phyloP scores from a whole-genome alignment of 305 asterid species.

The Fraxinus angustifolia region DNA sequence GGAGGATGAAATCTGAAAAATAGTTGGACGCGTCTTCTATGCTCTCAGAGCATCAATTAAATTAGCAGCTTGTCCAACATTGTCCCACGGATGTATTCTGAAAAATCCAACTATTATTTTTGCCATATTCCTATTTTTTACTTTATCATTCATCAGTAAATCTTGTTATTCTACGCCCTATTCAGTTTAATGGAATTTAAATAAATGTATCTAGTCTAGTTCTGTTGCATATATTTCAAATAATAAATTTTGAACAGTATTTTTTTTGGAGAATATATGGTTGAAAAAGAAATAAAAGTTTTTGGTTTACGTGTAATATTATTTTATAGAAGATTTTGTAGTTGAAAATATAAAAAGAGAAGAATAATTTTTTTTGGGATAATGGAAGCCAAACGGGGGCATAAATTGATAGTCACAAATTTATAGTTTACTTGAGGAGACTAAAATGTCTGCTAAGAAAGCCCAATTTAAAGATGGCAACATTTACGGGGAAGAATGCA shows the following conservation, averaged over 20 bases:
- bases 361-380: too few relatives aligned
- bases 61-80: background rate
- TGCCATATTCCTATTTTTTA: background rate
- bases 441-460: background rate
- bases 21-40: slow-evolving; percentile 42
- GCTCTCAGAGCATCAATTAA: slow-evolving; percentile 47
- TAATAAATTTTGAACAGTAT: too few relatives aligned
- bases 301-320: too few relatives aligned
- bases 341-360: too few relatives aligned
- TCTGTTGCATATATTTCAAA: too few relatives aligned
- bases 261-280: too few relatives aligned
- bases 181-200: background rate
- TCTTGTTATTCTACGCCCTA: background rate
- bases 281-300: too few relatives aligned
- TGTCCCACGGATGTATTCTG: slow-evolving; percentile 11
- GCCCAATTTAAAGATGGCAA: background rate
- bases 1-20: slow-evolving; percentile 46
- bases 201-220: background rate
- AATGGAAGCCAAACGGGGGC: too few relatives aligned
- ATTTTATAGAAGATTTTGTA: too few relatives aligned
- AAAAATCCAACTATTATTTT: background rate
- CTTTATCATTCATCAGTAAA: background rate
- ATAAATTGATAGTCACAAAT: background rate
- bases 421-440: background rate
- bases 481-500: too few relatives aligned